phyloP scores from a whole-genome alignment of 2,329 filamentous ascomycete species.

The Fusarium veterinarium region DNA sequence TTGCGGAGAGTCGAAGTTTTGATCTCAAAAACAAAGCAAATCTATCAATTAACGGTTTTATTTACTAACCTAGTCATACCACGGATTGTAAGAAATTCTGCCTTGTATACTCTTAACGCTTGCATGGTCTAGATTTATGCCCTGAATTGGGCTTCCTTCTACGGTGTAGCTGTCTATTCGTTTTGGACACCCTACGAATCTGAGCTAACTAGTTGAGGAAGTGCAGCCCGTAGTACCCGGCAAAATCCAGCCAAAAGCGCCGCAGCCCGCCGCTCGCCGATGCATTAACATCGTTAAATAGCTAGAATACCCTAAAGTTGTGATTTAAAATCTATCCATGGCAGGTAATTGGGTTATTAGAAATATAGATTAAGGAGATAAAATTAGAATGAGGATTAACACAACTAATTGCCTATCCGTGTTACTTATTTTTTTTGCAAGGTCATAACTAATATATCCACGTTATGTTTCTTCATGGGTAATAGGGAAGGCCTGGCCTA shows the following conservation, averaged over 20 bases:
- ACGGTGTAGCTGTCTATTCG: not conserved
- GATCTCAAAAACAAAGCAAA: rapidly evolving
- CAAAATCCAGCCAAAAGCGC: not conserved
- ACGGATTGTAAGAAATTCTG: not conserved
- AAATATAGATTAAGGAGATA: too few relatives aligned
- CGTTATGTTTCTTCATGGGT: too few relatives aligned
- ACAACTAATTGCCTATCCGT: too few relatives aligned
- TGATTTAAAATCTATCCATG: too few relatives aligned
- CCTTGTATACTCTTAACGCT: not conserved
- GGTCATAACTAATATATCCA: too few relatives aligned
- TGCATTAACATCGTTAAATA: not conserved
- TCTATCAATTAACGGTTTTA: not conserved
- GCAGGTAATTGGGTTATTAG: too few relatives aligned
- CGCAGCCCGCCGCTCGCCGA: not conserved
- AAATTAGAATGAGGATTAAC: too few relatives aligned
- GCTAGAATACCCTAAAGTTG: too few relatives aligned
- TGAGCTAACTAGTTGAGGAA: not conserved
- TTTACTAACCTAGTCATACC: too few relatives aligned
- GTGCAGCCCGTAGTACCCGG: not conserved
- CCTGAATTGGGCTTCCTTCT: not conserved
- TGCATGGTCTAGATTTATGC: not conserved
- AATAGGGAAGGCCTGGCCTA: too few relatives aligned
- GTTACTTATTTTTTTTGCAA: too few relatives aligned
- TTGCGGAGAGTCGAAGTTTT: rapidly evolving
- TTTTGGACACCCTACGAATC: not conserved